Base-by-base conservation (phyloP, 2,329 filamentous ascomycete species). In the Fusarium nurragi region DNA sequence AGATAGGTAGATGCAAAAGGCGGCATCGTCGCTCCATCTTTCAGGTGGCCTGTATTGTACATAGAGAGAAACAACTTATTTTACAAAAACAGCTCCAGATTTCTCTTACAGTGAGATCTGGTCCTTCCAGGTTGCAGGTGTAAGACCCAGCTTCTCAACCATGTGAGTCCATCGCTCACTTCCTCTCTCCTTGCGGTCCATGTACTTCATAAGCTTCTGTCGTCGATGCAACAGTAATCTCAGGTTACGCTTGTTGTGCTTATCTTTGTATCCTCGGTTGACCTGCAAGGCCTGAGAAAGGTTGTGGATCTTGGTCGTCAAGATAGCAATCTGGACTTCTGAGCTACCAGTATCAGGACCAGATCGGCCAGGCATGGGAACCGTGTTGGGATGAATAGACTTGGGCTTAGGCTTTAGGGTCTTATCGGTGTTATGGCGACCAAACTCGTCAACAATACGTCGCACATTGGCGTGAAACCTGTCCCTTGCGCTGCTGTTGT, bases 271-370 rank as follows among this genome's bases (percentile, higher is more conserved):
- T 6, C 90, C 92, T 69, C 82, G 79, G 59, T 88, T 85, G 38
- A 81, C 83, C 73, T 90, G 84, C 48, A 97, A 78, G 67, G 90
- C 88, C 68, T 90, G 84, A 16, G 91, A 89, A 46, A 99, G 77
- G 22, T 90, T 88, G 64, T 92, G 85, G 75, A 99, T 99, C 84
- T 97, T 98, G 55, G 93, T 87, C 4, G 95, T 99, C 76, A 99
- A 78, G 70, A 99, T 96, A 41, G 93, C 94, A 68, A 96, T 93
- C 82, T 99, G 95, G n/a, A 99, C 96, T 79, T 99, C 95, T 8
- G 92, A 92, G 71, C 92, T 97, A 32, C 95, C 95, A 1, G 94
- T 99, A 75, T 99, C 95, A 6, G 90, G 91, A 0, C 95, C 95
- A n/a, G 89, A 88, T 28, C 96, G 90, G 23, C 69, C 67, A 56